Base-by-base conservation (phyloP, 2,329 filamentous ascomycete species). In the Monosporascus sp. region DNA sequence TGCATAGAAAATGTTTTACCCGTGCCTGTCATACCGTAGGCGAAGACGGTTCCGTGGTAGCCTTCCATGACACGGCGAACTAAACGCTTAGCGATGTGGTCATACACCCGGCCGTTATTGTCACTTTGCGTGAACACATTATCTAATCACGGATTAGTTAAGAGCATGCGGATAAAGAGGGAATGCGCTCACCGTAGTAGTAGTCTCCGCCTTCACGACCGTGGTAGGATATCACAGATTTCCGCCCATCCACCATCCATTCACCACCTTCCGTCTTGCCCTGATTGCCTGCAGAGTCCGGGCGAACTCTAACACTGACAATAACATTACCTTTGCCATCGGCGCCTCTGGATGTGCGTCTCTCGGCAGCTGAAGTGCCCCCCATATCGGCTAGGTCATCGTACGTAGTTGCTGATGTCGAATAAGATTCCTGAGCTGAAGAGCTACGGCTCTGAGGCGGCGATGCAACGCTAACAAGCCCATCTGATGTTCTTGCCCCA, bases 1-100 rank as follows among this genome's bases (percentile, higher is more conserved):
- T 99, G 94, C 94, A 99, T 99, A 39, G 93, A 97, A 70, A 97
- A 99, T 1, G 94, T 99, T 76, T 99, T 99, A 62, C 94, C 94
- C 0, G 94, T 97, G 57, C 94, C 94, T 4, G 94, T 99, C 92
- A 97, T 97, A 67, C 94, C 94, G 70, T 99, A 99, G 18, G 93
- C 93, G 69, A 99, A 97, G 24, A 99, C 94, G 1, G 94, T 99
- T 54, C 93, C 94, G 66, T 97, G 93, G 69, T 97, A 99, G 43
- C 94, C 94, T 75, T 99, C 94, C 94, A 99, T 99, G 49, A 99
- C 94, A 64, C 94, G 82, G 62, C 94, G 88, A 47, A 99, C 94
- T 50, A 99, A 78, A 57, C 94, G 88, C 73, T 97, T 97, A 44
- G 94, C 94, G 46, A 85, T 89, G 58, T 93, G 86, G 72, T 99